Evolutionary conservation across 257 asterid genomes (phyloP).

Genomic region (Leonotis leonurus): DNA sequence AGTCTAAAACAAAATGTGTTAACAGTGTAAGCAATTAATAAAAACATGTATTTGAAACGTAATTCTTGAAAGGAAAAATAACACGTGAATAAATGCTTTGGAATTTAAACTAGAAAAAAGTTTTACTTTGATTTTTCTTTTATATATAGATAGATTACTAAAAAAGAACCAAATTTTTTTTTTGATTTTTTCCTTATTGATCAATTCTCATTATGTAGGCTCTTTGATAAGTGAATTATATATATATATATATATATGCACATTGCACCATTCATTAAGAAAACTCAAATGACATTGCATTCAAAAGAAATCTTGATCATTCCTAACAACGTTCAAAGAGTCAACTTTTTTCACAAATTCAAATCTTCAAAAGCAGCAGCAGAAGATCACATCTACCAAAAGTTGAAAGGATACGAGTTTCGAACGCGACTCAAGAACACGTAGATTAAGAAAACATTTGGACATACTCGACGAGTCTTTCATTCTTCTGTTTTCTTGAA

Average conservation of each 20-base stretch:
- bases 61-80: no score
- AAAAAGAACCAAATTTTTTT: no score
- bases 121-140: no score
- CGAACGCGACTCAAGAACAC: background rate
- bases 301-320: background rate
- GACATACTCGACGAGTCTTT: no score
- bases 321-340: background rate
- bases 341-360: background rate
- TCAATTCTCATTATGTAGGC: no score
- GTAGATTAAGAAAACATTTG: background rate
- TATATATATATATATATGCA: background rate
- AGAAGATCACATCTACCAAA: background rate
- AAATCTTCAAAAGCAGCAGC: background rate
- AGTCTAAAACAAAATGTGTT: no score
- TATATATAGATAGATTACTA: no score
- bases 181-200: no score
- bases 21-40: no score
- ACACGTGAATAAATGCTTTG: no score
- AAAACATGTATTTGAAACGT: no score
- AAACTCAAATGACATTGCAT: background rate
- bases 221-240: background rate
- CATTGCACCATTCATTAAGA: background rate
- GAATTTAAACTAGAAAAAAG: no score
- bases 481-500: conserved; percentile 4
- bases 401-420: background rate